phyloP scores from a whole-genome alignment of 2,329 filamentous ascomycete species.

The Colletotrichum cuscutae region DNA sequence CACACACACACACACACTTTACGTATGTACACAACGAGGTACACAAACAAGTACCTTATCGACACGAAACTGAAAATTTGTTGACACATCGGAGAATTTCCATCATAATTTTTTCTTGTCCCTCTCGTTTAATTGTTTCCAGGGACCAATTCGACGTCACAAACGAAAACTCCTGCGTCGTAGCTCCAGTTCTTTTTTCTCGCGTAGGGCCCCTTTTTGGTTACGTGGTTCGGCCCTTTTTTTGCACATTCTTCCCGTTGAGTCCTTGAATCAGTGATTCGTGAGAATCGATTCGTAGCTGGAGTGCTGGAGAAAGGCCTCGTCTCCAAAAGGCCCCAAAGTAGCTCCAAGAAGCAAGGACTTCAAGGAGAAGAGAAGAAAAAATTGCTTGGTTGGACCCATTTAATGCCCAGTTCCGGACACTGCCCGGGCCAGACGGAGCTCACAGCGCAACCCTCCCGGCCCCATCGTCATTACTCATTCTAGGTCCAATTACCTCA shows the following conservation, averaged over 20 bases:
- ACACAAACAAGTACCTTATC: neutral
- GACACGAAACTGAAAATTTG: neutral
- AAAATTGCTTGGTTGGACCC: conserved; percentile 27
- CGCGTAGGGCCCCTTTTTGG: neutral
- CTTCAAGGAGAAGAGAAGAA: neutral
- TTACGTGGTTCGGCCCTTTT: conserved; percentile 32
- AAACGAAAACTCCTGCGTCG: conserved; percentile 20
- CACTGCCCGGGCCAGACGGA: conserved; percentile 34
- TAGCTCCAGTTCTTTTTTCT: conserved; percentile 27
- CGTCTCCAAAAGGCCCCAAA: neutral
- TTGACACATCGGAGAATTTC: conserved; percentile 7
- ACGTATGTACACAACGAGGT: neutral
- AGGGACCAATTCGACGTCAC: conserved; percentile 6
- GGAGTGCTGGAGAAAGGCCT: neutral
- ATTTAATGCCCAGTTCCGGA: conserved; percentile 35
- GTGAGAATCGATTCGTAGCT: neutral
- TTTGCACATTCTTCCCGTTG: neutral
- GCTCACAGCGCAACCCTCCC: conserved; percentile 26
- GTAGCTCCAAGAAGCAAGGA: conserved; percentile 10
- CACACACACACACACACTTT: neutral
- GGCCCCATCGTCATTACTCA: conserved; percentile 34
- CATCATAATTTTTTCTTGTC: neutral
- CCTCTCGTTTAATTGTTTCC: neutral
- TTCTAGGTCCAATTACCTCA: conserved; percentile 29
- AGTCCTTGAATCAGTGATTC: neutral